phyloP scores from a whole-genome alignment of 176 grass and related monocot genomes.

The Hsuehochloa calcarea region DNA sequence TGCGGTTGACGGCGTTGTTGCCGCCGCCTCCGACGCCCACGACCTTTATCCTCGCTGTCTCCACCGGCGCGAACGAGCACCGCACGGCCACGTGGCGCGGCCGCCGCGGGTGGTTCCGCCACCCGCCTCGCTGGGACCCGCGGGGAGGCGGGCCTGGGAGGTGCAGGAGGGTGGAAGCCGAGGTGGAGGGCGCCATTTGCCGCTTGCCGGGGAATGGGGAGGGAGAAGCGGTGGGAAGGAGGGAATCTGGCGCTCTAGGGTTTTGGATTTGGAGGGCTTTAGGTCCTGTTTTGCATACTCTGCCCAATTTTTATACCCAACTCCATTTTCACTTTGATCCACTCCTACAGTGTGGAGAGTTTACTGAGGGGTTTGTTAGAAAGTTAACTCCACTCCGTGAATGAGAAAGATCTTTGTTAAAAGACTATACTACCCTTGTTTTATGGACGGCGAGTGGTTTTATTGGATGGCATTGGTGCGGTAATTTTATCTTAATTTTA shows the following conservation, averaged over 20 bases:
- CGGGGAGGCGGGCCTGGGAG: constrained; percentile 14
- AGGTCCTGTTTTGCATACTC: no score
- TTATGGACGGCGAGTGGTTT: no score
- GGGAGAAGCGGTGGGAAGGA: not conserved
- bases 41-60: constrained; percentile 88
- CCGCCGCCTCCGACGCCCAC: constrained; percentile 85
- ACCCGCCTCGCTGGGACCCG: not conserved
- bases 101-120: constrained; percentile 6
- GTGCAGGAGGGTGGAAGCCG: constrained; percentile 36
- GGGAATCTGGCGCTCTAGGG: constrained; percentile 28
- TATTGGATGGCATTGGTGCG: no score
- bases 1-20: constrained; percentile 95
- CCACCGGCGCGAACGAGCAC: constrained; percentile 56
- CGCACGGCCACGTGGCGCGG: constrained; percentile 36
- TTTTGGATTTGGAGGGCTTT: no score
- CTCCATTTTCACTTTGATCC: no score
- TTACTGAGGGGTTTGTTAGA: no score
- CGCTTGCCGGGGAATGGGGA: not conserved
- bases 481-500: no score
- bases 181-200: constrained; percentile 43
- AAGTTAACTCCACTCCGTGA: no score
- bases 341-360: no score
- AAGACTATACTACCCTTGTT: no score
- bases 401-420: no score
- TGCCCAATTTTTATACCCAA: no score